A percentile compares a stretch with the other conserved stretches of the same genome.
These are phyloP conservation scores for Pestalotiopsis sp. DNA, from an alignment of 2,329 filamentous ascomycete species.

Conservation along the genomic window DNA sequence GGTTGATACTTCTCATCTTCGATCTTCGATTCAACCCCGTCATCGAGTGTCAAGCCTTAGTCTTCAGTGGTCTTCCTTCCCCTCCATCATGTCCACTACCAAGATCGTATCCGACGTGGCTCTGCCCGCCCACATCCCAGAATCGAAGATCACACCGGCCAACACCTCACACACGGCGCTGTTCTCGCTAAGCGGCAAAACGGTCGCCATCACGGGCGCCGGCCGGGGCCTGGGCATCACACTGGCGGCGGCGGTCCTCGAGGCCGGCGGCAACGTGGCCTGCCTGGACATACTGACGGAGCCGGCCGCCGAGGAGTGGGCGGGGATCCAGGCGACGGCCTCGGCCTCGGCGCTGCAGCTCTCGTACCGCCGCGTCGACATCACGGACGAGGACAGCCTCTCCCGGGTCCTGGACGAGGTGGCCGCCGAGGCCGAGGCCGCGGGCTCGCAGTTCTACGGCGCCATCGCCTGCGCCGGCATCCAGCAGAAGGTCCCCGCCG, in stretches of 20 bases:
- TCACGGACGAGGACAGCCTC: slow-evolving; percentile 45
- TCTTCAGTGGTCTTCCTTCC: neutral
- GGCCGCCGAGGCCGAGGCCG: slow-evolving; percentile 33
- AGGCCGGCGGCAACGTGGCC: slow-evolving; percentile 51
- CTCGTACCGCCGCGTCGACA: slow-evolving; percentile 47
- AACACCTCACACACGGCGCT: slow-evolving; percentile 24
- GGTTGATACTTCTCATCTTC: neutral
- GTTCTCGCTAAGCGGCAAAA: slow-evolving; percentile 48
- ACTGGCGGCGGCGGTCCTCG: slow-evolving; percentile 49
- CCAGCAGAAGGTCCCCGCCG: slow-evolving; percentile 46
- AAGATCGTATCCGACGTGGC: neutral
- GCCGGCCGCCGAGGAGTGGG: slow-evolving; percentile 42
- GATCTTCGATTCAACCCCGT: neutral
- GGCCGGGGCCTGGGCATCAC: slow-evolving; percentile 53
- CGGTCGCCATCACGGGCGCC: slow-evolving; percentile 52
- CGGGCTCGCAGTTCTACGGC: slow-evolving; percentile 37
- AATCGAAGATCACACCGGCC: neutral
- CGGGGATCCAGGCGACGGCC: slow-evolving; percentile 42
- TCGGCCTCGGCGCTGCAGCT: slow-evolving; percentile 33
- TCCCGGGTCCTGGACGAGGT: slow-evolving; percentile 38
- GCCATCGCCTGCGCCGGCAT: slow-evolving; percentile 51
- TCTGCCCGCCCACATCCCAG: neutral
- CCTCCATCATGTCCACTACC: neutral
- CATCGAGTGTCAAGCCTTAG: neutral
- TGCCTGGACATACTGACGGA: slow-evolving; percentile 47